A percentile compares a stretch with the other conserved stretches of the same genome.
These are phyloP conservation scores for Perkinsus chesapeaki DNA, from an alignment of 169 alveolate genomes.

Conservation along the genomic window DNA sequence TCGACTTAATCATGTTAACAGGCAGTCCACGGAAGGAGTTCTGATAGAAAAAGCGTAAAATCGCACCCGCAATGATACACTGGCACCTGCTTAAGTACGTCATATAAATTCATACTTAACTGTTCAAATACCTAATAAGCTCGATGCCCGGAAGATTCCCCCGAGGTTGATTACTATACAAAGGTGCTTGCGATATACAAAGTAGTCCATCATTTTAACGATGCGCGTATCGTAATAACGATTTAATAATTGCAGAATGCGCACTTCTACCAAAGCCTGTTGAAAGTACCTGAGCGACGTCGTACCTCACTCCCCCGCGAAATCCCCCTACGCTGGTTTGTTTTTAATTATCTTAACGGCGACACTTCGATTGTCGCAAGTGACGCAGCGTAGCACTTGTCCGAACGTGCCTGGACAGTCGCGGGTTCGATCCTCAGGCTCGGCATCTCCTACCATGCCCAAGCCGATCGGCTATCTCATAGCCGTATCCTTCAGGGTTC, in stretches of 20 bases:
- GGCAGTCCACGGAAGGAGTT: constrained; percentile 40
- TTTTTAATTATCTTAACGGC: constrained; percentile 48
- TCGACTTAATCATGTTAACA: constrained; percentile 44
- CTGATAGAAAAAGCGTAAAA: not conserved
- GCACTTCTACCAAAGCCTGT: constrained; percentile 42
- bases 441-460: constrained; percentile 27
- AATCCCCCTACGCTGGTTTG: constrained; percentile 28
- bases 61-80: not conserved
- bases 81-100: constrained; percentile 35
- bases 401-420: constrained; percentile 50
- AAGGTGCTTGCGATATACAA: constrained; percentile 45
- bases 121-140: constrained; percentile 42
- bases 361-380: not conserved
- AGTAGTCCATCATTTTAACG: constrained; percentile 42
- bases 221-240: constrained; percentile 17
- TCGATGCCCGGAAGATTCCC: too few relatives aligned
- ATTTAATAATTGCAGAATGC: constrained; percentile 33
- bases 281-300: constrained; percentile 38
- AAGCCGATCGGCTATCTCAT: constrained; percentile 41
- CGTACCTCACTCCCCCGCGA: too few relatives aligned
- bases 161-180: constrained; percentile 48
- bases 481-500: constrained; percentile 21
- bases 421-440: not conserved
- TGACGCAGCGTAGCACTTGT: constrained; percentile 43
- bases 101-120: constrained; percentile 39